Conservation (phyloP, 228 moss, liverwort and hornwort genomes). For the Sphagnum magellanicum region DNA sequence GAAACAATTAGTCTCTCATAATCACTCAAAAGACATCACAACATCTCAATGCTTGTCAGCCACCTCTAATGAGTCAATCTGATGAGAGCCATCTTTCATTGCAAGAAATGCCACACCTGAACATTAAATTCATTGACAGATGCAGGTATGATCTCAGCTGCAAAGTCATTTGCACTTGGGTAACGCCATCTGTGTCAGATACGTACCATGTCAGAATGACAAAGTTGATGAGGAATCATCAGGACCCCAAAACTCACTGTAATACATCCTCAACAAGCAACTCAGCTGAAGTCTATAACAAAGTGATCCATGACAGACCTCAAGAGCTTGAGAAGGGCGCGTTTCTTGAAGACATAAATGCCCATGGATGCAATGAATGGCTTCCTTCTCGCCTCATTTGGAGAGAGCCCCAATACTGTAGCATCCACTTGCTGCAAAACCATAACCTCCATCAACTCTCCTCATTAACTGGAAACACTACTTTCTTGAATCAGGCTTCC, state of each 20-base stretch:
- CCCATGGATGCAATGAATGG: slow-evolving; percentile 97
- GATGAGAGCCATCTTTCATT: neutral
- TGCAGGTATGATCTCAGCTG: slow-evolving; percentile 74
- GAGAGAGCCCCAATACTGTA: slow-evolving; percentile 57
- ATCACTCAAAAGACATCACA: neutral
- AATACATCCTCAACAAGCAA: too few species aligned
- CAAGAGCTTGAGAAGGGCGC: slow-evolving; percentile 62
- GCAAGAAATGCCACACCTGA: slow-evolving; percentile 18
- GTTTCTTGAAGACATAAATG: slow-evolving; percentile 89
- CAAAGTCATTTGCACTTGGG: slow-evolving; percentile 80
- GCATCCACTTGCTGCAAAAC: slow-evolving; percentile 77
- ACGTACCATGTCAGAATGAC: too few species aligned
- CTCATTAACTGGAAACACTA: neutral
- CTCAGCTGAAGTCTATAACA: too few species aligned
- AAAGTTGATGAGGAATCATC: too few species aligned
- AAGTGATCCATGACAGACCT: slow-evolving; percentile 15
- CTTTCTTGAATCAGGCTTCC: neutral
- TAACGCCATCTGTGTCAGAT: slow-evolving; percentile 59
- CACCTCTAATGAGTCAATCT: neutral
- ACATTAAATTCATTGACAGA: slow-evolving; percentile 79
- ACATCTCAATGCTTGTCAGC: neutral
- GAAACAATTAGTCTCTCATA: neutral
- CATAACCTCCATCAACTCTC: neutral
- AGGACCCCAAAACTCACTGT: too few species aligned
- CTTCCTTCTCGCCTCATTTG: slow-evolving; percentile 68